A percentile compares a stretch with the other conserved stretches of the same genome.
phyloP scores from a whole-genome alignment of 2,329 filamentous ascomycete genomes.

The Conoideocrella luteorostrata region DNA sequence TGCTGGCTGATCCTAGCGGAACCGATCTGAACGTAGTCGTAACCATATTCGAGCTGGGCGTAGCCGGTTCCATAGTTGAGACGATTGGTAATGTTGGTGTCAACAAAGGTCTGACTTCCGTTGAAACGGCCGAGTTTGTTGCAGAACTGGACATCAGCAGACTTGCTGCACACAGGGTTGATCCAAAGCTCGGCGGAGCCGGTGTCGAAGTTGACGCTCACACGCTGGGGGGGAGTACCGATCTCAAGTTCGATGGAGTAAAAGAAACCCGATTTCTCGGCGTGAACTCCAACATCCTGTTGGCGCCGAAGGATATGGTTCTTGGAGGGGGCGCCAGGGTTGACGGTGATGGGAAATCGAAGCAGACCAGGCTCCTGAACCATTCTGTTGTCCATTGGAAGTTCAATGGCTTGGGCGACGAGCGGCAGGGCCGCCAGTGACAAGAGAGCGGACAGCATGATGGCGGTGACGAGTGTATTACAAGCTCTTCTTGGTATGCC shows the following conservation, averaged over 20 bases:
- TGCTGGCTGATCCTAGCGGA: conserved; percentile 26
- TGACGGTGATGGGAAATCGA: conserved; percentile 22
- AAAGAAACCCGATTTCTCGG: conserved; percentile 25
- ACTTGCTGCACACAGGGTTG: conserved; percentile 31
- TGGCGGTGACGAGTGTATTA: conserved; percentile 3
- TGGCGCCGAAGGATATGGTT: conserved; percentile 23
- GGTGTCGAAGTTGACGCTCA: conserved; percentile 35
- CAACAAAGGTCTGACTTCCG: conserved; percentile 21
- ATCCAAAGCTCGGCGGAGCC: conserved; percentile 37
- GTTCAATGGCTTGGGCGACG: conserved; percentile 15
- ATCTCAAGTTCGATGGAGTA: conserved; percentile 33
- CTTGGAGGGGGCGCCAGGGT: conserved; percentile 21
- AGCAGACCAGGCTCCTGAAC: conserved; percentile 20
- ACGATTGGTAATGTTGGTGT: conserved; percentile 18
- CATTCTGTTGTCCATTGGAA: conserved; percentile 17
- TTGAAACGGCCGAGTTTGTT: conserved; percentile 23
- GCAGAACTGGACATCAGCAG: conserved; percentile 22
- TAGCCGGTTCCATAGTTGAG: conserved; percentile 27
- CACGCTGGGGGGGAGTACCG: conserved; percentile 30
- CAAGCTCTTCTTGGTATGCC: conserved; percentile 6
- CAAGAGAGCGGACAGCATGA: conserved; percentile 25
- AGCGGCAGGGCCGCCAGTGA: conserved; percentile 22
- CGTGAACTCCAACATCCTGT: conserved; percentile 16
- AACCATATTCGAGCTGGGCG: conserved; percentile 26
- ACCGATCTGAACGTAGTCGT: conserved; percentile 27